Base-by-base conservation (phyloP, 2,329 filamentous ascomycete species). In the Sarocladium oryzae region DNA sequence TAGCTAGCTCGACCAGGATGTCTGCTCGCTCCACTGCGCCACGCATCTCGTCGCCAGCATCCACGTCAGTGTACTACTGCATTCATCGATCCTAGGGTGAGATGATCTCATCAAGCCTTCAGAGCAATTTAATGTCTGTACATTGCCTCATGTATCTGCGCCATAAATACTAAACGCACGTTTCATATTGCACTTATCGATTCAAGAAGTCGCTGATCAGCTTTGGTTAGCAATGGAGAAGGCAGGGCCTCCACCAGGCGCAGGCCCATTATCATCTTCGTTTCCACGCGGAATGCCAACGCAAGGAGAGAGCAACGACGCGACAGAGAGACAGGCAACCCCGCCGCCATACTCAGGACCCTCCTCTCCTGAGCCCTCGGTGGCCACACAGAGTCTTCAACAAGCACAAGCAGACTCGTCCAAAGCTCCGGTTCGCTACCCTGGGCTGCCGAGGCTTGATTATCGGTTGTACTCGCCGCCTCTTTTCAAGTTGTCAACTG, bases 401-500 rank as follows among this genome's bases (percentile, higher is more conserved):
- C 40, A 45, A 45, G 23, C 40, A 10, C 40, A 45, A n/a, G 8
- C 23, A 10, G 40, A 45, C 4, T 15, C 28, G 21, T 26, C 40
- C 40, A 45, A 45, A 15, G 40, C 40, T 13, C 40, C 40, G n/a
- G 40, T 45, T 20, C 20, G 40, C 23, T 74, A 76, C 55, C 70
- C 72, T 1, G 76, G 75, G 6, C 68, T 78, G 5, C 75, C 75
- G 1, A 59, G 60, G 20, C 58, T 79, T 15, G 74, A 79, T 61
- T 78, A 78, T 61, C 67, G 70, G n/a, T 68, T 74, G 16, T 81
- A 81, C 61, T 66, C 66, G 6, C 77, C 76, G 15, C 71, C 74
- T 4, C 66, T 75, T 30, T 81, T 80, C 59, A 71, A 72, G 40
- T 65, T 79, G 2, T 78, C 75, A 0, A 52, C 65, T 9, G 77